Percentiles rank a stretch among this genome's conserved stretches.
phyloP scores from a whole-genome alignment of 768 basidiomycete species.

The Suillus ampliporus region DNA sequence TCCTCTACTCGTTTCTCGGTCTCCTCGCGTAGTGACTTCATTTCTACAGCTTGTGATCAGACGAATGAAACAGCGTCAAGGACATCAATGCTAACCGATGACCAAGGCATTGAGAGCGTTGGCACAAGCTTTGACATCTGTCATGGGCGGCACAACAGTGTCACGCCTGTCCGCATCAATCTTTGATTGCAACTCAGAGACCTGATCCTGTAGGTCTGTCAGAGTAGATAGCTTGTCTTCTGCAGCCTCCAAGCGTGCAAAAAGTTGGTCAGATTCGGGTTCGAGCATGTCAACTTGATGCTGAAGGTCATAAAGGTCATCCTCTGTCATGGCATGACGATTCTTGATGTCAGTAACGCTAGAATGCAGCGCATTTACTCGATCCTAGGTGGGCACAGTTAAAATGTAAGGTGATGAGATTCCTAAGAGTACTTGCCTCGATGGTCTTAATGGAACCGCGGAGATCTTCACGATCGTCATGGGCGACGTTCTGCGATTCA shows the following conservation, averaged over 20 bases:
- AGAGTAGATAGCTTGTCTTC: constrained; percentile 39
- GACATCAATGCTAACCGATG: constrained; percentile 41
- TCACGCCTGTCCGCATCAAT: constrained; percentile 24
- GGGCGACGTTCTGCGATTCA: background rate
- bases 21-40: constrained; percentile 49
- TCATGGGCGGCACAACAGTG: constrained; percentile 17
- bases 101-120: constrained; percentile 45
- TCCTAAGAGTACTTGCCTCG: constrained; percentile 20
- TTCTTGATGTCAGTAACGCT: constrained; percentile 25
- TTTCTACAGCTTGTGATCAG: constrained; percentile 40
- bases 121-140: constrained; percentile 37
- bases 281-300: constrained; percentile 46
- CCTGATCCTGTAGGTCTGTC: constrained; percentile 32
- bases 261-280: constrained; percentile 36
- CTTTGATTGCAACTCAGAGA: constrained; percentile 25
- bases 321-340: constrained; percentile 32
- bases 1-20: constrained; percentile 51
- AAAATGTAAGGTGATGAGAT: background rate
- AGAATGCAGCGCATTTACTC: constrained; percentile 27
- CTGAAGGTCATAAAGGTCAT: constrained; percentile 39
- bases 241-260: constrained; percentile 31
- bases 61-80: background rate
- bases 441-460: constrained; percentile 24
- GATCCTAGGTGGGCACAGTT: constrained; percentile 25
- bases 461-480: background rate